Conservation (phyloP, 495 filamentous ascomycete species). For the Xylaria telfairii region DNA sequence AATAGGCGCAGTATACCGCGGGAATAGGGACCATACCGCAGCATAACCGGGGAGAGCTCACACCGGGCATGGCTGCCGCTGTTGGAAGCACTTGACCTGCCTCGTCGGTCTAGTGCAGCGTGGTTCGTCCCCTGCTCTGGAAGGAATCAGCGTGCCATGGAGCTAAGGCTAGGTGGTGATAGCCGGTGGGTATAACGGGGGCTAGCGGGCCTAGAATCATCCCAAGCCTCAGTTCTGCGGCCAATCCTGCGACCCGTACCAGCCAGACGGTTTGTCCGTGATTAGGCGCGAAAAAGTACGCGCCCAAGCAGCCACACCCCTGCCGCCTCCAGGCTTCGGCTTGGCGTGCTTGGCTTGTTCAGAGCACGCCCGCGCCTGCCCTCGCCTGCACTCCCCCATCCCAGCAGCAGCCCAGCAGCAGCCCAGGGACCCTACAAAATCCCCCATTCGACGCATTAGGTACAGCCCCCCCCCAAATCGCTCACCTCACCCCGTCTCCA, state of each 20-base stretch:
- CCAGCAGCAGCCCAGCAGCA: no score
- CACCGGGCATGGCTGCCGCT: background rate
- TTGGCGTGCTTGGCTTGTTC: background rate
- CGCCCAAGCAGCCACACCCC: slow-evolving; percentile 8
- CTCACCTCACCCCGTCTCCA: slow-evolving; percentile 12
- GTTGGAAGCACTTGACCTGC: background rate
- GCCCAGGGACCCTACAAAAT: background rate
- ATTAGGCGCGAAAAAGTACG: slow-evolving; percentile 17
- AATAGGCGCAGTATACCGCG: no score
- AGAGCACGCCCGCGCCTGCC: background rate
- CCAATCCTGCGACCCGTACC: slow-evolving; percentile 27
- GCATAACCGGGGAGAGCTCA: no score
- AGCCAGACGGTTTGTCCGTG: slow-evolving; percentile 29
- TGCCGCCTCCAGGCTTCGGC: background rate
- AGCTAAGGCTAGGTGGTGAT: background rate
- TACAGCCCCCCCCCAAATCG: slow-evolving; percentile 1
- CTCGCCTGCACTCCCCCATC: background rate
- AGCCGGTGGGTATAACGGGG: slow-evolving; percentile 12
- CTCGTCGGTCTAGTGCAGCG: background rate
- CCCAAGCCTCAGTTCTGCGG: slow-evolving; percentile 26
- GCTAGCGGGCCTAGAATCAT: slow-evolving; percentile 25
- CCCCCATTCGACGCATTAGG: slow-evolving; percentile 1
- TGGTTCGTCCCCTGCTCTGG: background rate
- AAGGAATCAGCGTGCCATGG: slow-evolving; percentile 1
- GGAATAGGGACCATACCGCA: no score